A percentile compares a stretch with the other conserved stretches of the same genome.
Conservation (phyloP, 306 rosid genomes). For the Vachellia pachyceras region DNA sequence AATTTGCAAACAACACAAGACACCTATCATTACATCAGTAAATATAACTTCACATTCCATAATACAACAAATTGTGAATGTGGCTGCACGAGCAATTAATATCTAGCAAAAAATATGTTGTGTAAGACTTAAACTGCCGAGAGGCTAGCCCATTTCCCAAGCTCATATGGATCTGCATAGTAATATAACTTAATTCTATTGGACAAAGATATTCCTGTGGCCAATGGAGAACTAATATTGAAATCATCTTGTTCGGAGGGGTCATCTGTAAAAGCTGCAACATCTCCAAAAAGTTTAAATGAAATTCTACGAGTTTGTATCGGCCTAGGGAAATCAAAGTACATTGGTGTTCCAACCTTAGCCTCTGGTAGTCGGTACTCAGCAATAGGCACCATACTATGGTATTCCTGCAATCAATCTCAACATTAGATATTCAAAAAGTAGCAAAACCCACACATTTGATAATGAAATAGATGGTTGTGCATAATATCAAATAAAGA, state of each 20-base stretch:
- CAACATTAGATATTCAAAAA: slow-evolving; percentile 23
- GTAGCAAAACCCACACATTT: neutral
- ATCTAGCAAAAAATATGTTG: slow-evolving; percentile 16
- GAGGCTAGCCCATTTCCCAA: slow-evolving; percentile 76
- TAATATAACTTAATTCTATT: slow-evolving; percentile 50
- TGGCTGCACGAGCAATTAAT: slow-evolving; percentile 43
- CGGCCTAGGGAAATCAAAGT: slow-evolving; percentile 83
- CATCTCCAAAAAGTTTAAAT: slow-evolving; percentile 87
- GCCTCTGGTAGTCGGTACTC: slow-evolving; percentile 96
- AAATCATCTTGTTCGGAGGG: slow-evolving; percentile 82
- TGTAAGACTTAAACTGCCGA: slow-evolving; percentile 62
- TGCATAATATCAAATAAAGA: neutral
- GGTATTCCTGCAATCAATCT: slow-evolving; percentile 66
- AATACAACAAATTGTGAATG: slow-evolving; percentile 48
- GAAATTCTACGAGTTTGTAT: slow-evolving; percentile 72
- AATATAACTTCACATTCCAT: slow-evolving; percentile 51
- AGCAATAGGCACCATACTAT: slow-evolving; percentile 64
- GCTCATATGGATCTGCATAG: slow-evolving; percentile 27
- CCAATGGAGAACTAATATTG: slow-evolving; percentile 58
- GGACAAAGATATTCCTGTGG: slow-evolving; percentile 75
- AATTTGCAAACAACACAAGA: slow-evolving; percentile 31
- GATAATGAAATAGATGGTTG: neutral
- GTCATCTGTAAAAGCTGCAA: slow-evolving; percentile 84
- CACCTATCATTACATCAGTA: slow-evolving; percentile 47
- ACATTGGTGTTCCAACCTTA: slow-evolving; percentile 82